phyloP scores from a whole-genome alignment of 1,139 yeast genomes.

The Suzukiozyma palmioleophila region DNA sequence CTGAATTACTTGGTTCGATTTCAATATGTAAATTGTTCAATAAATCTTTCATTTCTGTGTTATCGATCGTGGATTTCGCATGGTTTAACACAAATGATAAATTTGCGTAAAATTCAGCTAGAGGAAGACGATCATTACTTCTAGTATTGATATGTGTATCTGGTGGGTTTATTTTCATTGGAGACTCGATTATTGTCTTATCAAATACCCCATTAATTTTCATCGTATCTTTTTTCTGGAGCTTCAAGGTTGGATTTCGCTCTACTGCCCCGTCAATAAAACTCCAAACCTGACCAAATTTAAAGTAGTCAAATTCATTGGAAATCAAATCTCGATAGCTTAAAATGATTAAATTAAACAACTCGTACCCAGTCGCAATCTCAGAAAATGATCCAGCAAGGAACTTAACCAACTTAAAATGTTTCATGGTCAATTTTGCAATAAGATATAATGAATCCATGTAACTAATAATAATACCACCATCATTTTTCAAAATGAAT shows the following conservation, averaged over 20 bases:
- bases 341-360: slow-evolving; percentile 29
- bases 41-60: slow-evolving; percentile 17
- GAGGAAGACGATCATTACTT: slow-evolving; percentile 18
- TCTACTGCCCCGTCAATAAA: slow-evolving; percentile 32
- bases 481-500: slow-evolving; percentile 36
- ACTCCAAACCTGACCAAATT: slow-evolving; percentile 33
- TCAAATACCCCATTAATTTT: slow-evolving; percentile 10
- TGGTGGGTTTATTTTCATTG: slow-evolving; percentile 28
- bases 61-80: slow-evolving; percentile 10
- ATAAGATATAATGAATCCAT: slow-evolving; percentile 39
- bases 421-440: slow-evolving; percentile 29
- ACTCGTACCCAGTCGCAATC: slow-evolving; percentile 25
- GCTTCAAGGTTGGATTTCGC: slow-evolving; percentile 9
- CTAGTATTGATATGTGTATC: slow-evolving; percentile 12
- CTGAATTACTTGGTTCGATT: background rate
- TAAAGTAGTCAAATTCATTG: slow-evolving; percentile 31
- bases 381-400: slow-evolving; percentile 25
- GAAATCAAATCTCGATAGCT: slow-evolving; percentile 33
- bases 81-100: slow-evolving; percentile 18
- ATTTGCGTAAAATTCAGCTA: slow-evolving; percentile 25
- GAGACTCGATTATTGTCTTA: slow-evolving; percentile 32
- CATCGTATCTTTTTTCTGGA: slow-evolving; percentile 1
- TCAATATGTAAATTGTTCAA: slow-evolving; percentile 9
- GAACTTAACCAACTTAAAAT: slow-evolving; percentile 34
- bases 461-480: slow-evolving; percentile 37